Conservation (phyloP, 2,329 filamentous ascomycete species). For the Aspergillus latus region DNA sequence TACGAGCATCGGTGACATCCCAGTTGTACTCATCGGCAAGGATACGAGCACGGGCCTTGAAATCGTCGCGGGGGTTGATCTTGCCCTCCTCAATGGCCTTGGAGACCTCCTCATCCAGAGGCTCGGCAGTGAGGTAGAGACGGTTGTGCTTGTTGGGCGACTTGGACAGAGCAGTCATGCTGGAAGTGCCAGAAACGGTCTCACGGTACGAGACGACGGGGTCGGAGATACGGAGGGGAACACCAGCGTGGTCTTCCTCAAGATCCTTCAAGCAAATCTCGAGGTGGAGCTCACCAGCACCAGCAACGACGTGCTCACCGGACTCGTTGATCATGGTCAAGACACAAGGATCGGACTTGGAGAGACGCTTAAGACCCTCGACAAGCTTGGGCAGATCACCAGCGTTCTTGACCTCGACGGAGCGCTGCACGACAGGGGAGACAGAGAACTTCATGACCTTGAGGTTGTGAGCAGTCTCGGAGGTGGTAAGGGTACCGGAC, state of each 20-base stretch:
- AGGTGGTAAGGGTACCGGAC: conserved; percentile 98
- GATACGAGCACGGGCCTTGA: conserved; percentile 96
- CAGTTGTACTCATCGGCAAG: conserved; percentile 96
- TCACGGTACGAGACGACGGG: conserved; percentile 99
- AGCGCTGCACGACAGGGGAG: conserved; percentile 96
- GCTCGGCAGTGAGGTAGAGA: conserved; percentile 93
- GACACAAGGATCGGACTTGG: conserved; percentile 99
- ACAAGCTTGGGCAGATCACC: conserved; percentile 99
- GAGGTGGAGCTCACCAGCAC: conserved; percentile 98
- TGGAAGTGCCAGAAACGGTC: conserved; percentile 79
- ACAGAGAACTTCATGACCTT: conserved; percentile 99
- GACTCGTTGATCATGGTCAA: conserved; percentile 84
- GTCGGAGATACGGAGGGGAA: conserved; percentile 96
- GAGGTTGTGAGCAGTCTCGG: conserved; percentile 97
- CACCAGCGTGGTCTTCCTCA: conserved; percentile 97
- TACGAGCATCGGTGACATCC: conserved; percentile 99
- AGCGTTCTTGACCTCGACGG: conserved; percentile 99
- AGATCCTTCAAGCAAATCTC: conserved; percentile 99
- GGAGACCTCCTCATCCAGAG: conserved; percentile 87
- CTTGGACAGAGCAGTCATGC: conserved; percentile 97
- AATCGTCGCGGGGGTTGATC: conserved; percentile 93
- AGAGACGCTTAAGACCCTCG: conserved; percentile 99
- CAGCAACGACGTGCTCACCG: conserved; percentile 98
- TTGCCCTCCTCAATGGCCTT: conserved; percentile 88
- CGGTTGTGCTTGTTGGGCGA: conserved; percentile 99